These are phyloP conservation scores for Urtica urens DNA, from an alignment of 306 rosid species.

Conservation along the genomic window DNA sequence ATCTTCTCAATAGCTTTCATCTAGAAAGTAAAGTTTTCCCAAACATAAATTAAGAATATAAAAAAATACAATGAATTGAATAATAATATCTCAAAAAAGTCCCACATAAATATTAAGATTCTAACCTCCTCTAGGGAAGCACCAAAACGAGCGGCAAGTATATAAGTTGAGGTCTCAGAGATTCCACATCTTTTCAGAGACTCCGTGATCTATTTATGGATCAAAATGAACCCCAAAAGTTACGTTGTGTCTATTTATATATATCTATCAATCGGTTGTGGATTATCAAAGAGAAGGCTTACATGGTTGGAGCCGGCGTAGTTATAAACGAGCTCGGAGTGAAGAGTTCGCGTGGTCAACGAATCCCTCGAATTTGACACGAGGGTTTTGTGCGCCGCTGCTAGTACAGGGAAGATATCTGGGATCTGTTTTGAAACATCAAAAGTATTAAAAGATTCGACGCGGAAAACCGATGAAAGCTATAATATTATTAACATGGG, in stretches of 20 bases:
- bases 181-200: constrained; percentile 85
- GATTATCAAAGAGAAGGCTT: constrained; percentile 2
- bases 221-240: no score
- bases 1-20: constrained; percentile 58
- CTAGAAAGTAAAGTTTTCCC: no score
- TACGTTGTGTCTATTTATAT: no score
- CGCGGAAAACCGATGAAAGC: background rate
- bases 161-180: constrained; percentile 52
- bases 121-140: constrained; percentile 63
- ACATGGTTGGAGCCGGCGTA: constrained; percentile 93
- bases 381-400: constrained; percentile 72
- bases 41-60: no score
- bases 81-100: no score
- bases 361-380: constrained; percentile 58
- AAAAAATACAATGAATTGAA: no score
- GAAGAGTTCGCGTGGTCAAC: constrained; percentile 77
- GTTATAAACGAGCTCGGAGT: constrained; percentile 89
- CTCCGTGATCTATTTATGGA: constrained; percentile 57
- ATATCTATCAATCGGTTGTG: background rate
- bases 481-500: no score
- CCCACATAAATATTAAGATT: constrained; percentile 6
- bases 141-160: constrained; percentile 72
- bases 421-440: constrained; percentile 61
- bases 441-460: no score
- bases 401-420: constrained; percentile 68